Percentiles rank a stretch among this genome's conserved stretches.
Evolutionary conservation across 2,329 filamentous ascomycete genomes (phyloP).

Genomic region (Macrophomina pseudophaseolina): DNA sequence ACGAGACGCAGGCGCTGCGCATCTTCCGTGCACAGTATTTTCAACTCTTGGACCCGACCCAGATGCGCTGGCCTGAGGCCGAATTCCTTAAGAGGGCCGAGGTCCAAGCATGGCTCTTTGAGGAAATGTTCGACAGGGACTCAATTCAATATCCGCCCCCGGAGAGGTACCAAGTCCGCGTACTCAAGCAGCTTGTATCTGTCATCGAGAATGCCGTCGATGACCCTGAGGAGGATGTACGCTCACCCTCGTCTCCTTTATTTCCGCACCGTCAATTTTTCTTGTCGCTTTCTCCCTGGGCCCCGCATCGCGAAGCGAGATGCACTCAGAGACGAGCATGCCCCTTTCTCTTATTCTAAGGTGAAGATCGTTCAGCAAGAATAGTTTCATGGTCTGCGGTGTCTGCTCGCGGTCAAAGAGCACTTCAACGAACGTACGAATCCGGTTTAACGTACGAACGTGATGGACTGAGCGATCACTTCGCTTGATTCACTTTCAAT

Average conservation of each 20-base stretch:
- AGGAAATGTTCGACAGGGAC: constrained; percentile 67
- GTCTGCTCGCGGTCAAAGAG: background rate
- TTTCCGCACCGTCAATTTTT: background rate
- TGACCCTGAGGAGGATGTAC: constrained; percentile 87
- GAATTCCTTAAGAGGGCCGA: constrained; percentile 62
- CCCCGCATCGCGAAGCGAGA: constrained; percentile 13
- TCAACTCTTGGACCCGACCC: constrained; percentile 69
- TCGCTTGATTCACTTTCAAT: background rate
- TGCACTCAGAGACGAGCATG: background rate
- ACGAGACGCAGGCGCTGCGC: constrained; percentile 36
- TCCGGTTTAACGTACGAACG: background rate
- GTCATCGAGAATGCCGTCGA: constrained; percentile 75
- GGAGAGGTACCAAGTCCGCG: constrained; percentile 69
- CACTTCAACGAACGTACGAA: background rate
- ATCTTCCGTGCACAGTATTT: constrained; percentile 76
- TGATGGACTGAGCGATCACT: background rate
- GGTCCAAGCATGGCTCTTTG: constrained; percentile 71
- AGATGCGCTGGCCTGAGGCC: constrained; percentile 67
- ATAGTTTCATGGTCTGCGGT: background rate
- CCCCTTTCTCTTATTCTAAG: background rate
- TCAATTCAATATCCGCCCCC: constrained; percentile 65
- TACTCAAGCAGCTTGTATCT: constrained; percentile 74
- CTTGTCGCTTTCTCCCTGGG: background rate
- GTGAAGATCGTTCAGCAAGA: constrained; percentile 4
- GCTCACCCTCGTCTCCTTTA: constrained; percentile 44